Evolutionary conservation across 1,139 yeast species (phyloP).

Genomic region (Suhomyces chickasaworum): DNA sequence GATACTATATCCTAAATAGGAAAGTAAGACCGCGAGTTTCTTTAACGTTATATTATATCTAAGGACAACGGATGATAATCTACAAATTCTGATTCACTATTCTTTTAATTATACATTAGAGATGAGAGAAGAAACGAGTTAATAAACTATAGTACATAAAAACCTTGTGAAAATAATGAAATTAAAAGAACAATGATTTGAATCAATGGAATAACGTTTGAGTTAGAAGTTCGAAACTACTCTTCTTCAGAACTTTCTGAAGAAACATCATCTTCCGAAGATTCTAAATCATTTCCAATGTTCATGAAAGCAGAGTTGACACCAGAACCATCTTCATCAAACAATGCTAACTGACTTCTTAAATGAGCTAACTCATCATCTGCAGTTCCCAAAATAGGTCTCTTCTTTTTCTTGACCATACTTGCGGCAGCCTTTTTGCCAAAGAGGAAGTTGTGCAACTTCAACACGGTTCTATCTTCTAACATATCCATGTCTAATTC

Average conservation of each 20-base stretch:
- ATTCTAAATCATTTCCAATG: constrained; percentile 30
- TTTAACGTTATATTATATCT: too few species aligned
- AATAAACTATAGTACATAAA: constrained; percentile 11
- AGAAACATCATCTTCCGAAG: constrained; percentile 40
- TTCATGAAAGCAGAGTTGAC: constrained; percentile 30
- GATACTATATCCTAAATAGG: constrained; percentile 4
- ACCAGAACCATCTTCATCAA: constrained; percentile 42
- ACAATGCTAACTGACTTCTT: constrained; percentile 78
- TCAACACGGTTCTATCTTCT: constrained; percentile 80
- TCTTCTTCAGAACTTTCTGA: constrained; percentile 72
- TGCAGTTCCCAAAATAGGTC: constrained; percentile 60
- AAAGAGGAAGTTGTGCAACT: constrained; percentile 78
- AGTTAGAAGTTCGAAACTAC: constrained; percentile 22
- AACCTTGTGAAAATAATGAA: constrained; percentile 6
- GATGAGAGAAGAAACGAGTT: constrained; percentile 6
- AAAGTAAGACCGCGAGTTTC: background rate
- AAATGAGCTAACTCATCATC: constrained; percentile 80
- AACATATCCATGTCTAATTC: constrained; percentile 95
- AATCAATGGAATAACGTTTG: background rate
- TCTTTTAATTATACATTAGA: constrained; percentile 13
- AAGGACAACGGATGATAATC: too few species aligned
- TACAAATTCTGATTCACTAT: constrained; percentile 1
- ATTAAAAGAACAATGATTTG: constrained; percentile 5
- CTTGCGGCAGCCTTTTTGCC: constrained; percentile 51
- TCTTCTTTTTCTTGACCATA: constrained; percentile 47